Evolutionary conservation across 78 protist species (phyloP).

Genomic region (Chrysochromulina tobinii): DNA sequence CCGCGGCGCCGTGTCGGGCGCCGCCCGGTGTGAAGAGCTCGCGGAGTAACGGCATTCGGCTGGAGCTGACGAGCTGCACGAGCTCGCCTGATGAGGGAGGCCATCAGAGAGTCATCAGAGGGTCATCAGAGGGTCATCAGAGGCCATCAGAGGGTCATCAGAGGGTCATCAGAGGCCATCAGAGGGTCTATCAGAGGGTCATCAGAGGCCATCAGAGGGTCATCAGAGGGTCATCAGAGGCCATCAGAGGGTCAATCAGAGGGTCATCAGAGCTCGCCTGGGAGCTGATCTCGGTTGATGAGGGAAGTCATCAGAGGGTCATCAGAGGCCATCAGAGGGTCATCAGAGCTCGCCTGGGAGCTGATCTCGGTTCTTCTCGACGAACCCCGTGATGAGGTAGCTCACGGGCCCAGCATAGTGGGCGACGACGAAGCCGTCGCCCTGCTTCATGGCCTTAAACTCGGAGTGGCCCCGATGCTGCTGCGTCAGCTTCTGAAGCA

Average conservation of each 20-base stretch:
- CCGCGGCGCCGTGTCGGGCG: no score
- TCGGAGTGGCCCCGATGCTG: neutral
- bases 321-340: no score
- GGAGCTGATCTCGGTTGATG: neutral
- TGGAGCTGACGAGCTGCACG: neutral
- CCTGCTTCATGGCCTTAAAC: neutral
- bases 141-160: no score
- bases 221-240: no score
- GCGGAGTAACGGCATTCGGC: neutral
- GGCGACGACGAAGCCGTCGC: neutral
- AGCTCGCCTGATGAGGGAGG: no score
- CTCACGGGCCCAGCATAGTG: neutral
- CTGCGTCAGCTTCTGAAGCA: neutral
- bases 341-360: neutral
- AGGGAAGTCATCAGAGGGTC: no score
- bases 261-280: neutral
- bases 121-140: no score
- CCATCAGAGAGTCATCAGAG: no score
- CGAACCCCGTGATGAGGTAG: neutral
- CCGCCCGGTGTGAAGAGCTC: neutral
- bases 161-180: no score
- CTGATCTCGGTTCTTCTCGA: slow-evolving; percentile 3
- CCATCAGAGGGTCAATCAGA: no score
- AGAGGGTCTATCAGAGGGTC: no score
- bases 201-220: no score